A percentile compares a stretch with the other conserved stretches of the same genome.
phyloP scores from a whole-genome alignment of 768 basidiomycete genomes.

The Nidula microcarpa region DNA sequence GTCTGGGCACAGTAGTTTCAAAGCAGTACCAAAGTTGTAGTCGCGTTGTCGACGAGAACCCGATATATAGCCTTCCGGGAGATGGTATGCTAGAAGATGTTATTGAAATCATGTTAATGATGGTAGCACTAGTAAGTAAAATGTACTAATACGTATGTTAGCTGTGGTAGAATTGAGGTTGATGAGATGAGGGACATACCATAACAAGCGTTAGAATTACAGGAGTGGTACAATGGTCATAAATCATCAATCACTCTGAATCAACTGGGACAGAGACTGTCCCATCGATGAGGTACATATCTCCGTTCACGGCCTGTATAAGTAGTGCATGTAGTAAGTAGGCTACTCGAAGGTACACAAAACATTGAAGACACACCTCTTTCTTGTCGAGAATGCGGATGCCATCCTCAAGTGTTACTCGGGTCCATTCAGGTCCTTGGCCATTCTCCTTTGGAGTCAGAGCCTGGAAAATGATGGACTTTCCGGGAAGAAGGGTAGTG shows the following conservation, averaged over 20 bases:
- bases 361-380: constrained; percentile 39
- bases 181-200: too few species aligned
- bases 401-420: constrained; percentile 52
- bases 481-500: constrained; percentile 56
- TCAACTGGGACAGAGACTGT: neutral
- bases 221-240: too few species aligned
- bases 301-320: neutral
- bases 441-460: constrained; percentile 24
- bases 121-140: too few species aligned
- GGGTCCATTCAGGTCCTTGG: constrained; percentile 51
- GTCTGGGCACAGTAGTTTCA: too few species aligned
- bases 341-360: neutral
- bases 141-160: too few species aligned
- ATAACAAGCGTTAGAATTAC: too few species aligned
- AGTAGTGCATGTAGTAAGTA: neutral
- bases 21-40: too few species aligned
- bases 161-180: too few species aligned
- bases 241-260: neutral
- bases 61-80: too few species aligned
- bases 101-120: too few species aligned
- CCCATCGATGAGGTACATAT: neutral
- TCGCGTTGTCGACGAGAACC: too few species aligned
- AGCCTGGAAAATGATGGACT: constrained; percentile 51
- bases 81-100: too few species aligned
- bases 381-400: constrained; percentile 55